Evolutionary conservation across 768 basidiomycete species (phyloP).

Genomic region (Tulasnella sp.): DNA sequence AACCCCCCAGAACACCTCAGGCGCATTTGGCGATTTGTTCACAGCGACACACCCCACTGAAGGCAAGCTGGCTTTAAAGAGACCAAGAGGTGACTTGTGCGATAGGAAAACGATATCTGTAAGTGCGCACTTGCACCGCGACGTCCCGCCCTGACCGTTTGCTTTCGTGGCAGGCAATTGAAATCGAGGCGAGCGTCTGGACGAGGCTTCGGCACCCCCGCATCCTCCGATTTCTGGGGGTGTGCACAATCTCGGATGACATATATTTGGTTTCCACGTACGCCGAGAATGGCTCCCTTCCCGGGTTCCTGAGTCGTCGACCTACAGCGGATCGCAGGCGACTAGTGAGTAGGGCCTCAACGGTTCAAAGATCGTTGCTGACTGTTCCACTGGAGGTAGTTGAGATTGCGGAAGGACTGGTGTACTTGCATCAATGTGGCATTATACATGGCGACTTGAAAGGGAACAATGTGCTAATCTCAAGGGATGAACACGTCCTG

Average conservation of each 20-base stretch:
- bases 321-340: neutral
- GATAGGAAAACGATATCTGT: neutral
- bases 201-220: neutral
- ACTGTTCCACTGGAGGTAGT: neutral
- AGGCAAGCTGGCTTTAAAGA: neutral
- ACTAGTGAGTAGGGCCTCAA: neutral
- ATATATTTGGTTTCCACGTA: neutral
- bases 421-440: neutral
- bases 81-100: neutral
- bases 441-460: constrained; percentile 9
- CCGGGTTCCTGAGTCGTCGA: neutral
- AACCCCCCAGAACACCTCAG: neutral
- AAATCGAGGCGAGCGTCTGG: neutral
- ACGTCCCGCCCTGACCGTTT: neutral
- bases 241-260: neutral
- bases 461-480: neutral
- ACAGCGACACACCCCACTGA: neutral
- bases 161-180: neutral
- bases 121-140: neutral
- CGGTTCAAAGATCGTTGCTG: neutral
- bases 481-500: neutral
- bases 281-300: constrained; percentile 3
- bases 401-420: neutral
- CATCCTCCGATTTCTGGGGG: neutral
- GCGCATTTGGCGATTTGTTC: neutral